Percentiles rank a stretch among this genome's conserved stretches.
Conservation (phyloP, 2,329 filamentous ascomycete species). For the Trichoderma koningiopsis region DNA sequence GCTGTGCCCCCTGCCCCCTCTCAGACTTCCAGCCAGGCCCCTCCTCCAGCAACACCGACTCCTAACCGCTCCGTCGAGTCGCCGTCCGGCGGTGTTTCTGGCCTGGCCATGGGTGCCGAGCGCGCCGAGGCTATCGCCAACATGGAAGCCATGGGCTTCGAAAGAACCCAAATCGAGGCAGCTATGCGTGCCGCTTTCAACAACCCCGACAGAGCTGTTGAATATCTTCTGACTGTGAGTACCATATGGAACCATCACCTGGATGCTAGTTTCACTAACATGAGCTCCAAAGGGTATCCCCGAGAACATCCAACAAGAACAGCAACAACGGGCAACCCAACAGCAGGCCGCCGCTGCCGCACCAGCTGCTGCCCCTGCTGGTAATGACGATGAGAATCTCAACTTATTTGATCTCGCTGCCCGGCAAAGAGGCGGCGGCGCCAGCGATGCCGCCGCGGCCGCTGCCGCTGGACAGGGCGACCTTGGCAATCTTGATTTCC, state of each 20-base stretch:
- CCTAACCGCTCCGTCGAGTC: slow-evolving; percentile 49
- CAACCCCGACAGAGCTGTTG: slow-evolving; percentile 95
- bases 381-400: slow-evolving; percentile 67
- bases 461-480: slow-evolving; percentile 55
- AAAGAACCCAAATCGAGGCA: slow-evolving; percentile 81
- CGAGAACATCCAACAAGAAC: slow-evolving; percentile 75
- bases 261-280: slow-evolving; percentile 20
- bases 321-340: slow-evolving; percentile 50
- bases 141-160: slow-evolving; percentile 98
- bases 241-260: not conserved
- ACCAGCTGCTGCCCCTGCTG: slow-evolving; percentile 44
- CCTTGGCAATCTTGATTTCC: slow-evolving; percentile 83
- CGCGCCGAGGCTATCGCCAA: slow-evolving; percentile 80
- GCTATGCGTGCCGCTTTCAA: slow-evolving; percentile 96
- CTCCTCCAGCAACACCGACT: slow-evolving; percentile 56
- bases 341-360: slow-evolving; percentile 41
- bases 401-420: slow-evolving; percentile 95
- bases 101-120: slow-evolving; percentile 83
- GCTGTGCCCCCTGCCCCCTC: slow-evolving; percentile 51
- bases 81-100: slow-evolving; percentile 60
- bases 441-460: slow-evolving; percentile 50
- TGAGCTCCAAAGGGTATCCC: slow-evolving; percentile 73
- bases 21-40: slow-evolving; percentile 51
- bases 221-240: slow-evolving; percentile 86
- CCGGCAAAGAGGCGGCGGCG: slow-evolving; percentile 60